A percentile compares a stretch with the other conserved stretches of the same genome.
phyloP scores from a whole-genome alignment of 495 filamentous ascomycete genomes.

The Talaromyces borbonicus region DNA sequence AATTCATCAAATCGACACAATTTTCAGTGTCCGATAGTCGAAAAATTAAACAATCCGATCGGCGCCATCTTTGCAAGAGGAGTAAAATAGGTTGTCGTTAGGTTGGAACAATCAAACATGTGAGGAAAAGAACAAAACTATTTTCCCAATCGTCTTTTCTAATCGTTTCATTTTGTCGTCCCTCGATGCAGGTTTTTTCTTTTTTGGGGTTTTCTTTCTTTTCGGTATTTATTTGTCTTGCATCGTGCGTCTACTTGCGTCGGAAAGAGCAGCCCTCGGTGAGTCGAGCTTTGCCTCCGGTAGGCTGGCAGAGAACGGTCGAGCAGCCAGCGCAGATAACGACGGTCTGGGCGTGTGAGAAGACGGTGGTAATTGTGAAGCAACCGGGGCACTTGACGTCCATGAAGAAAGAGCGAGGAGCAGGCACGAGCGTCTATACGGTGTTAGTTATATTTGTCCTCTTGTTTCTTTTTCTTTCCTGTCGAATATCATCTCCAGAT shows the following conservation, averaged over 20 bases:
- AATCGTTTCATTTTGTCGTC: background rate
- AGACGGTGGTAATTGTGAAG: conserved; percentile 99
- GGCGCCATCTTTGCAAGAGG: no score
- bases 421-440: conserved; percentile 77
- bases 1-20: no score
- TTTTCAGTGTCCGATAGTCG: no score
- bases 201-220: no score
- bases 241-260: conserved; percentile 90
- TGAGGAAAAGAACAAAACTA: no score
- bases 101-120: no score
- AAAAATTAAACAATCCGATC: no score
- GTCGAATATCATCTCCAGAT: conserved; percentile 18
- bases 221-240: no score
- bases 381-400: conserved; percentile 99
- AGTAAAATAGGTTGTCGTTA: no score
- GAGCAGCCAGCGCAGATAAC: conserved; percentile 98
- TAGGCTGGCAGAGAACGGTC: conserved; percentile 95
- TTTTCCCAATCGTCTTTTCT: no score
- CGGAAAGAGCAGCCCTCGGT: conserved; percentile 99
- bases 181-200: conserved; percentile 3
- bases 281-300: conserved; percentile 91
- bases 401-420: conserved; percentile 99
- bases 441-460: background rate
- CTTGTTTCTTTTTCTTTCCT: conserved; percentile 6
- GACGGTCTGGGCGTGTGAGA: conserved; percentile 99